Conservation (phyloP, 2,329 filamentous ascomycete genomes). For the Ramichloridium luteum region DNA sequence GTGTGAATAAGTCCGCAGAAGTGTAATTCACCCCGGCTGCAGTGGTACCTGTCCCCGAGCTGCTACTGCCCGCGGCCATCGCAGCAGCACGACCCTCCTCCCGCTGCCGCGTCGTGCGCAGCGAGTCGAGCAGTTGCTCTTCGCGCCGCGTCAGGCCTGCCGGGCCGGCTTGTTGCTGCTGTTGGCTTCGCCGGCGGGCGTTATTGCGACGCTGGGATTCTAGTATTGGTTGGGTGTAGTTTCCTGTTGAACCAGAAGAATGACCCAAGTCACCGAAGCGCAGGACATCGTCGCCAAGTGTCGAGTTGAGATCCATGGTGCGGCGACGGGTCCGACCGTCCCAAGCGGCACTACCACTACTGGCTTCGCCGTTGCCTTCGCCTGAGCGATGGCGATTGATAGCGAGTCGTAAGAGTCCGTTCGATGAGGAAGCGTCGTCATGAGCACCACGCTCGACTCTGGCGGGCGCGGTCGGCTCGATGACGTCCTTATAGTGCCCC, state of each 20-base stretch:
- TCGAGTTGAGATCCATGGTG: slow-evolving; percentile 7
- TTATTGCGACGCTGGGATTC: slow-evolving; percentile 30
- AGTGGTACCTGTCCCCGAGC: slow-evolving; percentile 22
- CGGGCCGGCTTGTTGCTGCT: too few relatives aligned
- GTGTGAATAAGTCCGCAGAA: slow-evolving; percentile 20
- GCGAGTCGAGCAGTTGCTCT: slow-evolving; percentile 34
- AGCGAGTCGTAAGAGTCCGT: not conserved
- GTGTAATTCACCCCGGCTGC: slow-evolving; percentile 34
- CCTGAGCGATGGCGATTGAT: not conserved
- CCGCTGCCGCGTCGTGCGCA: slow-evolving; percentile 32
- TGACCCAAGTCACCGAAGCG: slow-evolving; percentile 34
- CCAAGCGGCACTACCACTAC: slow-evolving; percentile 24
- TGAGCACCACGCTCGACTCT: slow-evolving; percentile 28
- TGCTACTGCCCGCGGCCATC: too few relatives aligned
- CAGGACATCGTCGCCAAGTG: slow-evolving; percentile 34
- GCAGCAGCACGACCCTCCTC: slow-evolving; percentile 29
- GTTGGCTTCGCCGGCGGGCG: slow-evolving; percentile 24
- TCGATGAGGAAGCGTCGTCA: slow-evolving; percentile 1
- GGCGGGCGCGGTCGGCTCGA: slow-evolving; percentile 31
- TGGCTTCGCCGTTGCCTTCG: too few relatives aligned
- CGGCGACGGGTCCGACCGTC: slow-evolving; percentile 17
- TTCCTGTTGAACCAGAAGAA: slow-evolving; percentile 31
- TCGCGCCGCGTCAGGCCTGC: slow-evolving; percentile 35
- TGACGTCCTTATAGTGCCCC: slow-evolving; percentile 28
- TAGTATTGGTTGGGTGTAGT: slow-evolving; percentile 27